Evolutionary conservation across 495 filamentous ascomycete species (phyloP).

Genomic region (Neurospora tetraspora): DNA sequence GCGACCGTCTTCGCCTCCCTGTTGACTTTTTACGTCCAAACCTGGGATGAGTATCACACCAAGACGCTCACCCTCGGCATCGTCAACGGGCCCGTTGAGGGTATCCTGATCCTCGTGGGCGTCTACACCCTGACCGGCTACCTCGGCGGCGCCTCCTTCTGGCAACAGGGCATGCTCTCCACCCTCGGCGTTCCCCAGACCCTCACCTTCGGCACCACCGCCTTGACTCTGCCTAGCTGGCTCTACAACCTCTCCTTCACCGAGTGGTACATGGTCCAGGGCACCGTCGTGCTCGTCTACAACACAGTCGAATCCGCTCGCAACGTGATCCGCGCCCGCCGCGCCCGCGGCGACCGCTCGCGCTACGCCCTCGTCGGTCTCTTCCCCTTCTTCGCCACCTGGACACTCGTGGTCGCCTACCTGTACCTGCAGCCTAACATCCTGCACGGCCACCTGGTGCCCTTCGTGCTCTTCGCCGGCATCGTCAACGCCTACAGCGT

Average conservation of each 20-base stretch:
- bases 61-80: conserved; percentile 87
- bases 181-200: conserved; percentile 57
- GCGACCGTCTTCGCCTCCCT: conserved; percentile 62
- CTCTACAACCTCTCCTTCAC: conserved; percentile 75
- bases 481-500: conserved; percentile 89
- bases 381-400: conserved; percentile 63
- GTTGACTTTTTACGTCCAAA: conserved; percentile 94
- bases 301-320: conserved; percentile 66
- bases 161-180: conserved; percentile 71
- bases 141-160: conserved; percentile 82
- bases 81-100: conserved; percentile 91
- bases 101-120: conserved; percentile 70
- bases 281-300: conserved; percentile 67
- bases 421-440: conserved; percentile 76
- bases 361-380: conserved; percentile 70
- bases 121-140: conserved; percentile 81
- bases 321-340: conserved; percentile 75
- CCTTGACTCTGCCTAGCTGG: conserved; percentile 52
- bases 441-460: conserved; percentile 68
- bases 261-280: conserved; percentile 91
- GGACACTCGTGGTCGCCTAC: conserved; percentile 66
- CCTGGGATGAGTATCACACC: conserved; percentile 99
- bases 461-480: conserved; percentile 79
- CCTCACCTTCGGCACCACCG: conserved; percentile 49
- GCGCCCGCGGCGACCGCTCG: conserved; percentile 57